Conservation (phyloP, 2,329 filamentous ascomycete species). For the Fusarium paranaense region DNA sequence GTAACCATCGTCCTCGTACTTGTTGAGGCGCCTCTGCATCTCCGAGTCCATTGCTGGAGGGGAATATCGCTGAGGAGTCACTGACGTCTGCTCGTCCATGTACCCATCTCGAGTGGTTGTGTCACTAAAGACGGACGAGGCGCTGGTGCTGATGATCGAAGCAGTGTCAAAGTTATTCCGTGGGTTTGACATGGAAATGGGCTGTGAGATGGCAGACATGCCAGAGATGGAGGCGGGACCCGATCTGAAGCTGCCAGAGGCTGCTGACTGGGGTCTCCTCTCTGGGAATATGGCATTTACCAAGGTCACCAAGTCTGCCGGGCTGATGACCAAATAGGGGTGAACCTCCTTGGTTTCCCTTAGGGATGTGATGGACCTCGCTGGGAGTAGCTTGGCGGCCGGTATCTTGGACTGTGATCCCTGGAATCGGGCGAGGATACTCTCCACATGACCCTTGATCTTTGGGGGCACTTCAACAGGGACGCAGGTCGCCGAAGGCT, state of each 20-base stretch:
- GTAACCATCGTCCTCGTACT: conserved; percentile 73
- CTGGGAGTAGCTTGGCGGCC: conserved; percentile 72
- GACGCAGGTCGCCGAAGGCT: conserved; percentile 66
- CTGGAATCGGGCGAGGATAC: conserved; percentile 74
- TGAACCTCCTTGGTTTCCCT: conserved; percentile 83
- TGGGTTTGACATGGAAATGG: conserved; percentile 69
- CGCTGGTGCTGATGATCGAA: conserved; percentile 78
- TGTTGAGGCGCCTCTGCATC: conserved; percentile 57
- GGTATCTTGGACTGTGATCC: conserved; percentile 61
- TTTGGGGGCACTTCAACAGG: conserved; percentile 65
- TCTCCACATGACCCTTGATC: conserved; percentile 77
- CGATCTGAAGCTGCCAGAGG: conserved; percentile 72
- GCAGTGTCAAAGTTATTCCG: conserved; percentile 72
- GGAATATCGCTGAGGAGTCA: conserved; percentile 66
- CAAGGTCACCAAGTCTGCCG: conserved; percentile 82
- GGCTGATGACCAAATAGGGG: conserved; percentile 82
- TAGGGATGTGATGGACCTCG: conserved; percentile 77
- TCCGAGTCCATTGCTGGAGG: conserved; percentile 61
- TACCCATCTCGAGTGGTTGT: conserved; percentile 74
- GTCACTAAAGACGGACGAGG: conserved; percentile 79
- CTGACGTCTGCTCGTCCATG: conserved; percentile 65
- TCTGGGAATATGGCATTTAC: conserved; percentile 88
- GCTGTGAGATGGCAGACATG: conserved; percentile 76
- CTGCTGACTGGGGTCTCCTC: conserved; percentile 71
- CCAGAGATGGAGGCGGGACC: conserved; percentile 76